Percentiles rank a stretch among this genome's conserved stretches.
These are phyloP conservation scores for Dispira parvispora DNA, from an alignment of 192 early-diverging fungal genomes.

Conservation along the genomic window DNA sequence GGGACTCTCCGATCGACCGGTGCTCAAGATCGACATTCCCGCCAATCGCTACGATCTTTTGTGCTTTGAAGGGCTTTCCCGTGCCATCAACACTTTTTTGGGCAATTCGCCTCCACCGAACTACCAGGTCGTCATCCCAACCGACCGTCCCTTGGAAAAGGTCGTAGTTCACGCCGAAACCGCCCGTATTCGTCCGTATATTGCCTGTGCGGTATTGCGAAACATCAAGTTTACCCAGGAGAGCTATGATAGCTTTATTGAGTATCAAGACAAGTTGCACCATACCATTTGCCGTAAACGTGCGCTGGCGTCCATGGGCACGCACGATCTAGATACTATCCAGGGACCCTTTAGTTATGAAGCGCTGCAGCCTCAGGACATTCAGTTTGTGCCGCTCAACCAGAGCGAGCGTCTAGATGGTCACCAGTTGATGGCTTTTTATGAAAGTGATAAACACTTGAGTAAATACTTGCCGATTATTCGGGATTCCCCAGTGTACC, in stretches of 20 bases:
- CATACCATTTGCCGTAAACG: constrained; percentile 92
- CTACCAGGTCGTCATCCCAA: constrained; percentile 43
- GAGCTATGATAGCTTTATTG: constrained; percentile 90
- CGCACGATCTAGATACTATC: constrained; percentile 93
- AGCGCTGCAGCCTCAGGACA: constrained; percentile 73
- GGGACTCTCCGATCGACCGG: constrained; percentile 46
- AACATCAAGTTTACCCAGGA: constrained; percentile 65
- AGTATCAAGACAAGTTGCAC: constrained; percentile 97
- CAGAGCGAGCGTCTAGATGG: constrained; percentile 77
- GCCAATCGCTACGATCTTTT: constrained; percentile 94
- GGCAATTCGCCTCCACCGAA: constrained; percentile 48
- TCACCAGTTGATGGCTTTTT: constrained; percentile 76
- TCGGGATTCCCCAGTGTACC: constrained; percentile 72
- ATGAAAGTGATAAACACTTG: constrained; percentile 71
- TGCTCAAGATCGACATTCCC: constrained; percentile 96
- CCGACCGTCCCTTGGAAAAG: constrained; percentile 19
- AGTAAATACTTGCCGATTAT: constrained; percentile 89
- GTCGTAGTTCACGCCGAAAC: constrained; percentile 41
- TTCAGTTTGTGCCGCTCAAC: constrained; percentile 85
- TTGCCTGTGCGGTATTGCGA: constrained; percentile 83
- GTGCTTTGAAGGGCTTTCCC: constrained; percentile 88
- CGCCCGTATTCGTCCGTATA: constrained; percentile 58
- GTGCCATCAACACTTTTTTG: constrained; percentile 73
- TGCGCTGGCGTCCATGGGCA: constrained; percentile 90
- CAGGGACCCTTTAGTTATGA: constrained; percentile 92